phyloP scores from a whole-genome alignment of 108 stramenopile species.

The Nannochloropsis granulata region DNA sequence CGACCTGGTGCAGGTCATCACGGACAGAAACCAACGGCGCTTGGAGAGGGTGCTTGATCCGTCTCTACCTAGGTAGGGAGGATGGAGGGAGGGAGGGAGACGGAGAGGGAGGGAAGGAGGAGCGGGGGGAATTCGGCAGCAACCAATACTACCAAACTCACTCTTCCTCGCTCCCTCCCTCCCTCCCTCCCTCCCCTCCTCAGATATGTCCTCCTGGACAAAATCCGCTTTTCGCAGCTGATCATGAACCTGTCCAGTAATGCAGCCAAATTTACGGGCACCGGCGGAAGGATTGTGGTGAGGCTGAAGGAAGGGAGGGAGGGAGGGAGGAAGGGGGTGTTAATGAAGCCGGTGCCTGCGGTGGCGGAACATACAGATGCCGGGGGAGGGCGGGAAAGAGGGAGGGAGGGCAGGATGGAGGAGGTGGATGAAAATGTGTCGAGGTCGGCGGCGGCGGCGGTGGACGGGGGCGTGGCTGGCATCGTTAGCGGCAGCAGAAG shows the following conservation, averaged over 20 bases:
- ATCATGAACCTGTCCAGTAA: not conserved
- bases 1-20: not conserved
- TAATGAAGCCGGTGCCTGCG: not conserved
- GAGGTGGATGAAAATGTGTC: not conserved
- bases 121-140: not conserved
- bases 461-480: not conserved
- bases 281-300: not conserved
- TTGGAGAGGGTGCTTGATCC: not conserved
- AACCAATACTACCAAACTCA: not conserved
- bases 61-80: not conserved
- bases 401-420: not conserved
- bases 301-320: not conserved
- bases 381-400: not conserved
- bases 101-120: not conserved
- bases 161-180: not conserved
- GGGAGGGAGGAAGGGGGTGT: not conserved
- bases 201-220: not conserved
- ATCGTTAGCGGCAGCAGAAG: not conserved
- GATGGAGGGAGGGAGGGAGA: not conserved
- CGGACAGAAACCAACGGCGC: not conserved
- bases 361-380: no score
- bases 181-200: not conserved
- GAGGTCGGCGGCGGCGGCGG: not conserved
- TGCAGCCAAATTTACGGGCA: not conserved
- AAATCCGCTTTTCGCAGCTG: not conserved